Conservation (phyloP, 2,329 filamentous ascomycete species). For the Akanthomyces muscarius region DNA sequence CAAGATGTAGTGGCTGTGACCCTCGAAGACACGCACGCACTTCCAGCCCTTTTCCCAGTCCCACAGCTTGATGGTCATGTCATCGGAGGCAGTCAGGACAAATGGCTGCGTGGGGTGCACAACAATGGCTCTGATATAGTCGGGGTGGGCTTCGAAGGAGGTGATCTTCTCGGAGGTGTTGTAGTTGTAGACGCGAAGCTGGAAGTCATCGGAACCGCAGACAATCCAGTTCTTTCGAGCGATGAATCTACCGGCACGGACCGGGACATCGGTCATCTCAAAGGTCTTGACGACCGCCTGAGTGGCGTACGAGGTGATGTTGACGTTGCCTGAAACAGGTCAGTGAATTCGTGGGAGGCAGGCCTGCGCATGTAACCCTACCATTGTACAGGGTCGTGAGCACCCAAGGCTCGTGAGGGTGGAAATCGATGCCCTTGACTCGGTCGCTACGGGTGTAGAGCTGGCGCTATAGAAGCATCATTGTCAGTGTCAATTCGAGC, state of each 20-base stretch:
- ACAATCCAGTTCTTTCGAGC: slow-evolving; percentile 99
- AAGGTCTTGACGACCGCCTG: slow-evolving; percentile 98
- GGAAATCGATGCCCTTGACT: slow-evolving; percentile 96
- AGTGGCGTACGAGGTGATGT: slow-evolving; percentile 98
- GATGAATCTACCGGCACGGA: slow-evolving; percentile 93
- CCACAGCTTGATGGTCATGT: slow-evolving; percentile 98
- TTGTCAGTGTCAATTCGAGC: slow-evolving; percentile 5
- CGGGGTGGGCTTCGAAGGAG: slow-evolving; percentile 93
- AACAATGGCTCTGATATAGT: slow-evolving; percentile 95
- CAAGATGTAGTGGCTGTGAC: slow-evolving; percentile 96
- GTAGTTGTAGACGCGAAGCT: slow-evolving; percentile 91
- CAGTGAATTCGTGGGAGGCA: neutral
- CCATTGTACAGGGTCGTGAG: slow-evolving; percentile 95
- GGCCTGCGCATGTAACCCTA: slow-evolving; percentile 38
- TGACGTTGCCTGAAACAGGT: slow-evolving; percentile 75
- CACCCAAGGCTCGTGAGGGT: slow-evolving; percentile 94
- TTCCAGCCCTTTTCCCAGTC: slow-evolving; percentile 99
- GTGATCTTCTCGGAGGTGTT: slow-evolving; percentile 99
- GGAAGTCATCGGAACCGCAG: slow-evolving; percentile 91
- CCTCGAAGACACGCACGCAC: slow-evolving; percentile 94
- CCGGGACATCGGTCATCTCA: slow-evolving; percentile 96
- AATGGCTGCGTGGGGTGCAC: slow-evolving; percentile 95
- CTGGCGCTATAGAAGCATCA: slow-evolving; percentile 33
- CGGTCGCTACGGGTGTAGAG: slow-evolving; percentile 78
- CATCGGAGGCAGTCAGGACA: slow-evolving; percentile 92